Base-by-base conservation (phyloP, 805 yeast genomes). In the Myxozyma sirexii region DNA sequence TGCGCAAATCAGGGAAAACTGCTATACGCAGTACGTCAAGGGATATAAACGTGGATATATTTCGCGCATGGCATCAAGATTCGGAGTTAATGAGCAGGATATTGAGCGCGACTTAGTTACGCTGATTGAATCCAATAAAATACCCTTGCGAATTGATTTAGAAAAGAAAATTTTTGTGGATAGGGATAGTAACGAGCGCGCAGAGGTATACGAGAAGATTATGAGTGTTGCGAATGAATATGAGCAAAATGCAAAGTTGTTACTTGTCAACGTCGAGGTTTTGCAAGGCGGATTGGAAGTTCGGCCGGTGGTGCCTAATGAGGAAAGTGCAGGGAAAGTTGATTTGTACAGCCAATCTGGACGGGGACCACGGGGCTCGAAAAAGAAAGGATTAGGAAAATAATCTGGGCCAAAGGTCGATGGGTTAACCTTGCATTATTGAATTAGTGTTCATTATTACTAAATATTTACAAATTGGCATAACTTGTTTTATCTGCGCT, bases 1-100 rank as follows among this genome's bases (percentile, higher is more conserved):
- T 46, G 47, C 26, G 8, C 41, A 29, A 38, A 62, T 62, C 24
- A 35, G 66, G 7, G 62, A 62, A 35, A 62, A 61, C 35, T 60
- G 65, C 56, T 60, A 60, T 41, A 54, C 37, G n/a, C 66, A 62
- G 42, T 62, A 60, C 42, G 61, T 62, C 37, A 26, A 37, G 27
- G 65, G 62, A 5, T 62, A 60, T 39, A 47, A 62, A 38, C 56
- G 60, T 7, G 66, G 64, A 29, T 60, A 37, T 26, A 29, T 62
- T 17, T 43, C 53, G 6, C 46, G 49, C 15, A 52, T 62, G 62
- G 64, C 66, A 7, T n/a, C 46, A 15, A 41, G 64, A 19, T 62
- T 62, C 38, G 66, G 65, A 4, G 59, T 49, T 19, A 21, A 39
- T n/a, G 54, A 26, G 15, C 37, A 27, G 4, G 47, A 43, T 6